phyloP scores from a whole-genome alignment of 1,139 yeast genomes.

The Nakaseomyces bracarensis region DNA sequence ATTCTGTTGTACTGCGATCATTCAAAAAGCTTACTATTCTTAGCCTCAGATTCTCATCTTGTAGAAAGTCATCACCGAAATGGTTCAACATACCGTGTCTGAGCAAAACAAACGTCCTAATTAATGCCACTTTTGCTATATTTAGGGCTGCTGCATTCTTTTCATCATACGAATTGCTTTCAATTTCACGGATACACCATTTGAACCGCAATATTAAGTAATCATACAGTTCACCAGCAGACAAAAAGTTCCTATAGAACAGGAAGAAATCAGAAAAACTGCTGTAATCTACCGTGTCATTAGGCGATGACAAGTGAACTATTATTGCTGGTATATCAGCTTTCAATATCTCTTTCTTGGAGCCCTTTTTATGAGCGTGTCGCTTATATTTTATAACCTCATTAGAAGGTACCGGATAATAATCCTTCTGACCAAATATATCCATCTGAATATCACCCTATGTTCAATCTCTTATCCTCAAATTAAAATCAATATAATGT shows the following conservation, averaged over 20 bases:
- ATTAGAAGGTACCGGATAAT: slow-evolving; percentile 29
- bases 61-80: slow-evolving; percentile 59
- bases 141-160: slow-evolving; percentile 13
- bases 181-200: slow-evolving; percentile 55
- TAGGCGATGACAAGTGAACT: slow-evolving; percentile 71
- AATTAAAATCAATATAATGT: background rate
- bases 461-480: background rate
- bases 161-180: slow-evolving; percentile 12
- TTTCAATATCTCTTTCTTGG: slow-evolving; percentile 23
- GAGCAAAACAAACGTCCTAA: slow-evolving; percentile 77
- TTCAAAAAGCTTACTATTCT: slow-evolving; percentile 45
- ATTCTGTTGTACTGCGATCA: slow-evolving; percentile 26
- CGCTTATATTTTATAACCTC: slow-evolving; percentile 21
- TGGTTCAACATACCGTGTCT: slow-evolving; percentile 85
- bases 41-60: slow-evolving; percentile 40
- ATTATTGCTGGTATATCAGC: slow-evolving; percentile 46
- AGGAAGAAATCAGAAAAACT: slow-evolving; percentile 77
- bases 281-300: slow-evolving; percentile 60
- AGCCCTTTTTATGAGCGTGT: slow-evolving; percentile 9
- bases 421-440: slow-evolving; percentile 22
- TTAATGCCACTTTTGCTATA: slow-evolving; percentile 40
- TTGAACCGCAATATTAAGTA: slow-evolving; percentile 55
- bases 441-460: slow-evolving; percentile 17
- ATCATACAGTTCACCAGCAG: slow-evolving; percentile 49
- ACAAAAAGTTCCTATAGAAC: slow-evolving; percentile 66